A percentile compares a stretch with the other conserved stretches of the same genome.
Conservation (phyloP, 768 basidiomycete genomes). For the Lentinula detonsa region DNA sequence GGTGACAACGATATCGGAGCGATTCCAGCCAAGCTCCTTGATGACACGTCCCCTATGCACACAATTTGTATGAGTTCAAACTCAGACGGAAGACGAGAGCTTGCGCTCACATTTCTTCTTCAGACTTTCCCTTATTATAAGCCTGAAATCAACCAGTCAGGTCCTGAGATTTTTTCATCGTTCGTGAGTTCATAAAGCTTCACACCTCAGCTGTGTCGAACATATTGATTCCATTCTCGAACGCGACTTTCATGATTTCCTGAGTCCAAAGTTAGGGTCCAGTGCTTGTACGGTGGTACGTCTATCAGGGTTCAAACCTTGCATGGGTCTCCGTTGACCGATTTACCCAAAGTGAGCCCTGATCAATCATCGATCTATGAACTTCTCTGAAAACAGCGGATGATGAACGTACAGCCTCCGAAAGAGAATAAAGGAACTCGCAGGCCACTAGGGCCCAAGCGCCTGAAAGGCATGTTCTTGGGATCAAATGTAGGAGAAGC, state of each 20-base stretch:
- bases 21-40: conserved; percentile 61
- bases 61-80: not conserved
- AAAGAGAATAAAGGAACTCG: conserved; percentile 50
- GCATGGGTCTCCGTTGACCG: conserved; percentile 64
- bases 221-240: conserved; percentile 74
- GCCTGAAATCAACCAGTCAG: conserved; percentile 10
- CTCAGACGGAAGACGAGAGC: not conserved
- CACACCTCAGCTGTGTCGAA: conserved; percentile 59
- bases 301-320: conserved; percentile 32
- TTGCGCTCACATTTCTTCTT: conserved; percentile 57
- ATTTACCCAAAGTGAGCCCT: conserved; percentile 60
- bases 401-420: conserved; percentile 38
- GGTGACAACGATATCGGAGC: conserved; percentile 65
- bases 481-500: conserved; percentile 15
- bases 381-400: not conserved
- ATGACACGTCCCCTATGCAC: conserved; percentile 57
- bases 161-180: not conserved
- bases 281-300: not conserved
- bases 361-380: not conserved
- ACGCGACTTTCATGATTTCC: conserved; percentile 76
- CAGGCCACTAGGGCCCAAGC: conserved; percentile 43
- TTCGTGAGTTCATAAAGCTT: not conserved
- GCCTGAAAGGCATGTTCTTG: conserved; percentile 38
- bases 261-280: conserved; percentile 14
- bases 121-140: conserved; percentile 61